These are phyloP conservation scores for Yamadazyma kanchanaburiensis DNA, from an alignment of 1,139 yeast genomes.

Conservation along the genomic window DNA sequence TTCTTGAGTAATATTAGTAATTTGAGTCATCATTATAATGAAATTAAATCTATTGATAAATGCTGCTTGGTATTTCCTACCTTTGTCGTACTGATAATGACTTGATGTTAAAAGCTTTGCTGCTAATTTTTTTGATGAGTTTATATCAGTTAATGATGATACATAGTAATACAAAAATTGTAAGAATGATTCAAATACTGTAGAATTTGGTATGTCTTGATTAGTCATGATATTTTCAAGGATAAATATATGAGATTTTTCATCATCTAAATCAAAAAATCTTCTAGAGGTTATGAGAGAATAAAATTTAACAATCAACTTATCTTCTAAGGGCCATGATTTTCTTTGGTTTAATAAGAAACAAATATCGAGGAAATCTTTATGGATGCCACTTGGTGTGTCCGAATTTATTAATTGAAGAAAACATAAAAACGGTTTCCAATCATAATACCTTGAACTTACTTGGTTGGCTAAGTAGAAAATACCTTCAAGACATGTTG, in stretches of 20 bases:
- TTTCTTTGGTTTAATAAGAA: slow-evolving; percentile 23
- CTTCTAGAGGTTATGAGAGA: slow-evolving; percentile 27
- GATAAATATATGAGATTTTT: slow-evolving; percentile 22
- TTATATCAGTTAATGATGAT: slow-evolving; percentile 25
- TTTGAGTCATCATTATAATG: slow-evolving; percentile 29
- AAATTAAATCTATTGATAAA: slow-evolving; percentile 39
- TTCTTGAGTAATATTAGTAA: slow-evolving; percentile 33
- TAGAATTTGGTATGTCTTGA: slow-evolving; percentile 29
- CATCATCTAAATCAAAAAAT: slow-evolving; percentile 40
- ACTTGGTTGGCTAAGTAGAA: slow-evolving; percentile 10
- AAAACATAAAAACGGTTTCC: slow-evolving; percentile 25
- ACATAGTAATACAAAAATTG: slow-evolving; percentile 31
- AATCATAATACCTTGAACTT: slow-evolving; percentile 11
- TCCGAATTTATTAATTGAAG: slow-evolving; percentile 14
- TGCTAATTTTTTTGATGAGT: slow-evolving; percentile 23
- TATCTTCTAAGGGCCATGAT: slow-evolving; percentile 39
- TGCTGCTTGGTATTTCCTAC: slow-evolving; percentile 25
- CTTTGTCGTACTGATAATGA: slow-evolving; percentile 26
- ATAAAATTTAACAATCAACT: slow-evolving; percentile 27
- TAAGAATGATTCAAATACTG: slow-evolving; percentile 40
- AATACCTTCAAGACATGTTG: slow-evolving; percentile 8
- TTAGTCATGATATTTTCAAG: slow-evolving; percentile 24
- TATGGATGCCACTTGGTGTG: slow-evolving; percentile 17
- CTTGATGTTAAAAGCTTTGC: slow-evolving; percentile 40
- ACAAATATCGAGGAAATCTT: slow-evolving; percentile 28